These are phyloP conservation scores for Entomortierella beljakovae DNA, from an alignment of 192 early-diverging fungal genomes.

Conservation along the genomic window DNA sequence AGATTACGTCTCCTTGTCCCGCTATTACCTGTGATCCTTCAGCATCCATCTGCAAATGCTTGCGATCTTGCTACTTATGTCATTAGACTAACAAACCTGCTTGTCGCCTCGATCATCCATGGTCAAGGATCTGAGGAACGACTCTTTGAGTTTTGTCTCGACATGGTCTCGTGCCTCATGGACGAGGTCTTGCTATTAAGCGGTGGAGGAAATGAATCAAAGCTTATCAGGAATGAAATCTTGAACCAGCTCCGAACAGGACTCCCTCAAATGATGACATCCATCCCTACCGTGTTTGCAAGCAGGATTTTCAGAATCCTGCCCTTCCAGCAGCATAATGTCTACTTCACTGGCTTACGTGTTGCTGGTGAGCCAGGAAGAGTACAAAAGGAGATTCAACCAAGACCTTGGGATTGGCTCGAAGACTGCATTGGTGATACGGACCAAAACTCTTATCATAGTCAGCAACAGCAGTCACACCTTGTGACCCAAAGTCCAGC, in stretches of 20 bases:
- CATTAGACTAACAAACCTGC: constrained; percentile 52
- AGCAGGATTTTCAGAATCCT: constrained; percentile 62
- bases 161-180: constrained; percentile 64
- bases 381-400: constrained; percentile 54
- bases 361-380: constrained; percentile 33
- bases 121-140: constrained; percentile 65
- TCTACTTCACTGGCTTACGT: constrained; percentile 61
- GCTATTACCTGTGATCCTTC: constrained; percentile 60
- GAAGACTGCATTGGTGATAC: constrained; percentile 63
- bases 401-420: constrained; percentile 67
- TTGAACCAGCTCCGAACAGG: constrained; percentile 54
- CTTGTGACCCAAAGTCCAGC: constrained; percentile 17
- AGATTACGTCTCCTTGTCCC: constrained; percentile 61
- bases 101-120: constrained; percentile 61
- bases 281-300: constrained; percentile 61
- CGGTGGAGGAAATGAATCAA: constrained; percentile 51
- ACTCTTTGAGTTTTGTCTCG: constrained; percentile 67
- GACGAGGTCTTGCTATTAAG: constrained; percentile 52
- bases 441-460: constrained; percentile 13
- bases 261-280: constrained; percentile 26
- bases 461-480: constrained; percentile 15
- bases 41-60: constrained; percentile 54
- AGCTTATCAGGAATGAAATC: constrained; percentile 56
- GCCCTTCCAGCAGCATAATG: constrained; percentile 65
- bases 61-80: constrained; percentile 60